These are phyloP conservation scores for Lotus japonicus DNA, from an alignment of 306 rosid species.

Conservation along the genomic window DNA sequence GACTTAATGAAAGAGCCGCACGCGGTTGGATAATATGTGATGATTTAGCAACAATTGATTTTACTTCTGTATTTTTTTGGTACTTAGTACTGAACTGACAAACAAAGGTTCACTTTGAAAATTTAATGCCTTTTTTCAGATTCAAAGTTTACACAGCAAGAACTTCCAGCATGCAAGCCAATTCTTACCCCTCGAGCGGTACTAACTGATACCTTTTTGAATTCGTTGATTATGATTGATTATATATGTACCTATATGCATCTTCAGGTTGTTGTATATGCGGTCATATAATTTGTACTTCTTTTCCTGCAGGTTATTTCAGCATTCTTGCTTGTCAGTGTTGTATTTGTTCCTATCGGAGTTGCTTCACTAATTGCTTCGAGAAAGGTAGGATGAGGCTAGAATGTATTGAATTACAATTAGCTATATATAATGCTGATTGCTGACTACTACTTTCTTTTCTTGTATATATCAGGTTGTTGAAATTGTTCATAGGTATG, in stretches of 20 bases:
- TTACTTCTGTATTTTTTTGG: not conserved
- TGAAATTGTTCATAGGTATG: conserved; percentile 78
- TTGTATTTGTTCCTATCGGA: conserved; percentile 85
- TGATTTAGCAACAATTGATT: not conserved
- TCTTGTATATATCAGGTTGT: conserved; percentile 54
- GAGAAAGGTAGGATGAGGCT: conserved; percentile 53
- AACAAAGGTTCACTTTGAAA: not conserved
- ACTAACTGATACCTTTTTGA: not conserved
- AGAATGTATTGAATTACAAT: not conserved
- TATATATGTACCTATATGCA: not conserved
- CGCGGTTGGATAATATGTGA: conserved; percentile 1
- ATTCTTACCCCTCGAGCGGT: conserved; percentile 96
- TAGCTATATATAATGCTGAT: conserved; percentile 11
- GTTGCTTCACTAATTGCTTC: conserved; percentile 80
- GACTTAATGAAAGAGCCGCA: not conserved
- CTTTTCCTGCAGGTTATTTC: conserved; percentile 73
- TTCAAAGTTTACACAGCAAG: conserved; percentile 94
- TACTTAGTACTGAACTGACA: not conserved
- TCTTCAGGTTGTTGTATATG: not conserved
- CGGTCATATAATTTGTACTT: not conserved
- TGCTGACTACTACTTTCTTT: conserved; percentile 16
- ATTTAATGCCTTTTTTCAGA: conserved; percentile 35
- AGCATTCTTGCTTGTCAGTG: conserved; percentile 70
- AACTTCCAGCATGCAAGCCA: conserved; percentile 98
- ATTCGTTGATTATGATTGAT: not conserved